Conservation (phyloP, 2,329 filamentous ascomycete genomes). For the Fusarium goolgardi region DNA sequence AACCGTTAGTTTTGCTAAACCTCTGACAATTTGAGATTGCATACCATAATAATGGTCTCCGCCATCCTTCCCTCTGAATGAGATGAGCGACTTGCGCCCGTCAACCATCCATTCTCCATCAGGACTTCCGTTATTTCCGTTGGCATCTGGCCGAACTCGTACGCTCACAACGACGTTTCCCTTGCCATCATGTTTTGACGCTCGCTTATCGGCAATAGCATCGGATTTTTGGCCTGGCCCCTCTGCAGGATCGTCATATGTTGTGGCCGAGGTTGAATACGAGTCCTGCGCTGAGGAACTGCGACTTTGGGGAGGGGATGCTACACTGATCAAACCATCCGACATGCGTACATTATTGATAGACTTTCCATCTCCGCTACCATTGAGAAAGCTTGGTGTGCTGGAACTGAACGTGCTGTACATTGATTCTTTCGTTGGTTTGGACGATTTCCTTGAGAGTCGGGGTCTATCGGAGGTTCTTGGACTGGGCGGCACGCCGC, state of each 20-base stretch:
- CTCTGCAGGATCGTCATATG: constrained; percentile 83
- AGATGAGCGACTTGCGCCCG: constrained; percentile 81
- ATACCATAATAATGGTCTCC: constrained; percentile 93
- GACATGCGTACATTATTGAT: constrained; percentile 75
- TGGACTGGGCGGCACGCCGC: constrained; percentile 72
- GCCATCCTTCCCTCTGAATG: constrained; percentile 87
- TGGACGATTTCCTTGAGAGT: constrained; percentile 62
- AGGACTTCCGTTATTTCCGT: constrained; percentile 67
- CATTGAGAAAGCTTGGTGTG: constrained; percentile 82
- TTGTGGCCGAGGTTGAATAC: constrained; percentile 89
- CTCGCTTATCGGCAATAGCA: constrained; percentile 56
- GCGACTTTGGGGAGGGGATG: constrained; percentile 87
- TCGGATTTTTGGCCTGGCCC: constrained; percentile 52
- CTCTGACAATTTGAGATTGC: constrained; percentile 44
- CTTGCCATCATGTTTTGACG: constrained; percentile 76
- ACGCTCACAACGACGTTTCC: constrained; percentile 98
- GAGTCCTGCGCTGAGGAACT: constrained; percentile 94
- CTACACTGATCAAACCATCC: constrained; percentile 79
- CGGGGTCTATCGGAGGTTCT: constrained; percentile 63
- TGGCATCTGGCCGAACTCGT: constrained; percentile 85
- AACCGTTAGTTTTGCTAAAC: constrained; percentile 33
- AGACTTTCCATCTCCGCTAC: constrained; percentile 80
- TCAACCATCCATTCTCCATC: constrained; percentile 95
- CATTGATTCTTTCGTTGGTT: constrained; percentile 66
- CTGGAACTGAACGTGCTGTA: constrained; percentile 60